Conservation (phyloP, 495 filamentous ascomycete species). For the Penicillium lividum region DNA sequence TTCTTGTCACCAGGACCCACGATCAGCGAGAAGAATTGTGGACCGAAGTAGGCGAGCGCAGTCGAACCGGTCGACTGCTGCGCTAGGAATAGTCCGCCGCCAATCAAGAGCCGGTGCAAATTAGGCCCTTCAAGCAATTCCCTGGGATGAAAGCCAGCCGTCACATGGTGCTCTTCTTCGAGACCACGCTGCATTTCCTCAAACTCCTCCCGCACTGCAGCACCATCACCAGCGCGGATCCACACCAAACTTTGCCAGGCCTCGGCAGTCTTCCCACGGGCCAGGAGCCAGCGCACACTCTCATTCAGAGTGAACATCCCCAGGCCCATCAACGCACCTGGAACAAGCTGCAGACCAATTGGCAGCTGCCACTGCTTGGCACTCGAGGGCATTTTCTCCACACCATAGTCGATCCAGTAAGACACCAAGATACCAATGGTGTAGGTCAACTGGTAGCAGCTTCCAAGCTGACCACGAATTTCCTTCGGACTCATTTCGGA, state of each 20-base stretch:
- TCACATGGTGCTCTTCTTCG: slow-evolving; percentile 43
- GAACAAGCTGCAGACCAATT: slow-evolving; percentile 53
- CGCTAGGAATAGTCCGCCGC: slow-evolving; percentile 43
- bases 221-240: slow-evolving; percentile 45
- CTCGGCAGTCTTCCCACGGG: slow-evolving; percentile 38
- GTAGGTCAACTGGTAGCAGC: slow-evolving; percentile 55
- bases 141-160: slow-evolving; percentile 40
- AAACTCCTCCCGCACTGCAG: slow-evolving; percentile 45
- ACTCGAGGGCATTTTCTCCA: slow-evolving; percentile 58
- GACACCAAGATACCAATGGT: slow-evolving; percentile 53
- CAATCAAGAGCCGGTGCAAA: slow-evolving; percentile 41
- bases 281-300: slow-evolving; percentile 53
- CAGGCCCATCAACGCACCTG: slow-evolving; percentile 50
- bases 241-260: slow-evolving; percentile 51
- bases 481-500: slow-evolving; percentile 58
- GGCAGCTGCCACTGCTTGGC: slow-evolving; percentile 54
- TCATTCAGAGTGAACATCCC: slow-evolving; percentile 52
- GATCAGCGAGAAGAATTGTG: slow-evolving; percentile 57
- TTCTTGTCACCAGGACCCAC: slow-evolving; percentile 43
- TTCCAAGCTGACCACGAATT: slow-evolving; percentile 53
- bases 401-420: slow-evolving; percentile 57
- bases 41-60: slow-evolving; percentile 53
- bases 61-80: slow-evolving; percentile 57
- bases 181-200: slow-evolving; percentile 45
- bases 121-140: slow-evolving; percentile 48